Evolutionary conservation across 345 rosid genomes (phyloP).

Genomic region (Murraya paniculata): DNA sequence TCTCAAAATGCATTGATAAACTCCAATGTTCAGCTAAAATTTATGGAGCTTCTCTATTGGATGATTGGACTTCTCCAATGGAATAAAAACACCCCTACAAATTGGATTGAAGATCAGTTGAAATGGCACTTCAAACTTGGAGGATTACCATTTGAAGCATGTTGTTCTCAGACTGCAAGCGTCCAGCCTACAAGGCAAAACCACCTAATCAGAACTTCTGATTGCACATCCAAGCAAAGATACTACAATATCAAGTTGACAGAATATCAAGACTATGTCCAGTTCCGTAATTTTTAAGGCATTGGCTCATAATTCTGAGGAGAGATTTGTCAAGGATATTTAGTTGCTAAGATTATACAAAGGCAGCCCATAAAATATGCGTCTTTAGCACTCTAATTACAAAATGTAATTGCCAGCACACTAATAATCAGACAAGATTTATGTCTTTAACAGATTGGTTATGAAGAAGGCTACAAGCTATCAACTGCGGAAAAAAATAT

Average conservation of each 20-base stretch:
- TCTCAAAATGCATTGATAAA: constrained; percentile 2
- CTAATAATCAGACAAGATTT: background rate
- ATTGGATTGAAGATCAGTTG: constrained; percentile 6
- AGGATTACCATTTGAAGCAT: constrained; percentile 80
- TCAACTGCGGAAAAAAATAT: background rate
- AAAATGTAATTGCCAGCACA: background rate
- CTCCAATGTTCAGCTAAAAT: background rate
- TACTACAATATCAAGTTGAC: background rate
- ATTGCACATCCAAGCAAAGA: constrained; percentile 14
- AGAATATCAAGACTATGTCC: background rate
- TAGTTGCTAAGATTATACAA: background rate
- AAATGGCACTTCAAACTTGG: constrained; percentile 5
- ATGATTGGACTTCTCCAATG: constrained; percentile 2
- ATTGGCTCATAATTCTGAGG: background rate
- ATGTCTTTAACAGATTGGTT: background rate
- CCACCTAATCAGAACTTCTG: constrained; percentile 11
- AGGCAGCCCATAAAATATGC: background rate
- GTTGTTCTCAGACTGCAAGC: constrained; percentile 61
- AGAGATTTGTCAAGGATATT: constrained; percentile 1
- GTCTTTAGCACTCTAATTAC: background rate
- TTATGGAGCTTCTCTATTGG: constrained; percentile 1
- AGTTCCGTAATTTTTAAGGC: background rate
- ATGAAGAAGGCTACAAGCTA: background rate
- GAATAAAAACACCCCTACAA: constrained; percentile 1
- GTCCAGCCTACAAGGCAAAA: constrained; percentile 44